A percentile compares a stretch with the other conserved stretches of the same genome.
phyloP scores from a whole-genome alignment of 2,329 filamentous ascomycete genomes.

The Neoscytalidium dimidiatum region DNA sequence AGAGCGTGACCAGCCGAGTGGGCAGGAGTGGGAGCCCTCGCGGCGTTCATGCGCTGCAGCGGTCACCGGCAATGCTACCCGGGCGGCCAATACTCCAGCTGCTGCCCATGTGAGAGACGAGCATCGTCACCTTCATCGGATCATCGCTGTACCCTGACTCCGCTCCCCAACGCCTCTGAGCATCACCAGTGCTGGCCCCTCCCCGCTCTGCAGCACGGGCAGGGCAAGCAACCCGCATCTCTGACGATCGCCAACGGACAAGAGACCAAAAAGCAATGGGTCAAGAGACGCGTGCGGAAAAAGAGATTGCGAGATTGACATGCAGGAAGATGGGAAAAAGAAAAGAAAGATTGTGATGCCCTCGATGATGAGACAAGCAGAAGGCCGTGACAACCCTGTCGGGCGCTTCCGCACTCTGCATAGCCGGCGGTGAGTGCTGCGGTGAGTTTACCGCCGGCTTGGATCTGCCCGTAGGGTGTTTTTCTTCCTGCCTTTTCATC shows the following conservation, averaged over 20 bases:
- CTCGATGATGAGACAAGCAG: not conserved
- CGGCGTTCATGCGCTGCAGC: not conserved
- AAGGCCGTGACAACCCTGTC: constrained; percentile 14
- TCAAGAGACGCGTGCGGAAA: not conserved
- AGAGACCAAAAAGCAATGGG: not conserved
- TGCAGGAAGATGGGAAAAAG: not conserved
- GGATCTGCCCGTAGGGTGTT: not conserved
- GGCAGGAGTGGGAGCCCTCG: not conserved
- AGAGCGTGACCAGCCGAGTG: no score
- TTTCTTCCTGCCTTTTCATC: not conserved
- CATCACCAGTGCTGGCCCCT: not conserved
- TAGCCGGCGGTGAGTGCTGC: constrained; percentile 14
- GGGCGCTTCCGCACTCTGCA: constrained; percentile 11
- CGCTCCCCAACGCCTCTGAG: no score
- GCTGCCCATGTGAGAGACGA: not conserved
- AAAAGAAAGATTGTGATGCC: not conserved
- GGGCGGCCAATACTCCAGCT: not conserved
- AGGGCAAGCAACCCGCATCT: not conserved
- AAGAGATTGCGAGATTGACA: not conserved
- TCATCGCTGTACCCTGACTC: no score
- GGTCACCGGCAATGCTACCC: not conserved
- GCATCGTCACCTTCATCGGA: no score
- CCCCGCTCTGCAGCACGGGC: not conserved
- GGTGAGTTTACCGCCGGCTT: constrained; percentile 5
- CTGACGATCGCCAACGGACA: not conserved